Evolutionary conservation across 495 filamentous ascomycete genomes (phyloP).

Genomic region (Emericellopsis terricola): DNA sequence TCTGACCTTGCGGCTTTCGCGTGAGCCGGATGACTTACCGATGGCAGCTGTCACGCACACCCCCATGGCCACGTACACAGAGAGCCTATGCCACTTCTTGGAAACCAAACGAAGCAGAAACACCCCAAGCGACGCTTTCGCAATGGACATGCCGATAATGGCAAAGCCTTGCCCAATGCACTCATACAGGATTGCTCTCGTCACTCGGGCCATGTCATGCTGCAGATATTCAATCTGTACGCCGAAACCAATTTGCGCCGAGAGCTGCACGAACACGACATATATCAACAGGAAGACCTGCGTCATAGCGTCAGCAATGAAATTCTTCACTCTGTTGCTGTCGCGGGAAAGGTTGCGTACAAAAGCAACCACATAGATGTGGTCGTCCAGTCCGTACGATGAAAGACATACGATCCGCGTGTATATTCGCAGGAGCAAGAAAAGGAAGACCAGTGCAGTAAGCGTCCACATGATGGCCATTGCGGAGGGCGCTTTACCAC

Average conservation of each 20-base stretch:
- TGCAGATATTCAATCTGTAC: constrained; percentile 5
- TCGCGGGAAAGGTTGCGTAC: neutral
- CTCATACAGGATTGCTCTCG: constrained; percentile 2
- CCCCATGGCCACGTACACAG: constrained; percentile 13
- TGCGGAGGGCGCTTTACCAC: constrained; percentile 3
- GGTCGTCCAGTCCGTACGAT: constrained; percentile 15
- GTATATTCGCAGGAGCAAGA: constrained; percentile 13
- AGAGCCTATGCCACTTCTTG: constrained; percentile 4
- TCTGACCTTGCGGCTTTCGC: no score
- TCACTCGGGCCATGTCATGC: constrained; percentile 3
- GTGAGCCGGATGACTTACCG: constrained; percentile 5
- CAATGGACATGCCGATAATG: constrained; percentile 12
- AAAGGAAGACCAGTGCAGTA: constrained; percentile 4
- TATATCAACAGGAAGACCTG: constrained; percentile 10
- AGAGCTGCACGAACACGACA: constrained; percentile 11
- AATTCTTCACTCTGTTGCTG: neutral
- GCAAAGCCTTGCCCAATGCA: constrained; percentile 7
- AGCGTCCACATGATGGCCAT: constrained; percentile 14
- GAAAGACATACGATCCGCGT: constrained; percentile 13
- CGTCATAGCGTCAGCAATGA: no score
- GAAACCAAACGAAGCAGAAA: constrained; percentile 14
- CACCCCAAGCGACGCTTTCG: constrained; percentile 13
- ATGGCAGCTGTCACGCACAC: constrained; percentile 6
- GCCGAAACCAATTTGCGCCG: constrained; percentile 8
- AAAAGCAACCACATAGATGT: constrained; percentile 12